Evolutionary conservation across 345 rosid species (phyloP).

Genomic region (Corymbia maculata): DNA sequence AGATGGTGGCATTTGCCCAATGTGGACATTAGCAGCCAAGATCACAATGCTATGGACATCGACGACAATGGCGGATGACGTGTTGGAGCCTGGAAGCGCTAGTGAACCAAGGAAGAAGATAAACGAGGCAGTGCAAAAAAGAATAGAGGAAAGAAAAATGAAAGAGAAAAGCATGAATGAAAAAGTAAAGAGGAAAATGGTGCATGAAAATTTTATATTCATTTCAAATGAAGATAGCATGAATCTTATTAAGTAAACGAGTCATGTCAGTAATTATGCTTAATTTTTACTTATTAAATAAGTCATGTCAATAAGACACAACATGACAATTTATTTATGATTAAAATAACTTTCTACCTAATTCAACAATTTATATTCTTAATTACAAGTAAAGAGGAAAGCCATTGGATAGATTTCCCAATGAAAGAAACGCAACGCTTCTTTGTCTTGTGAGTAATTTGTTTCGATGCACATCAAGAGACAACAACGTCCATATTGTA

Average conservation of each 20-base stretch:
- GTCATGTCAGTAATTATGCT: not conserved
- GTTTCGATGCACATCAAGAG: not conserved
- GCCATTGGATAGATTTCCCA: not conserved
- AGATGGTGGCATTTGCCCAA: not conserved
- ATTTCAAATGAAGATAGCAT: not conserved
- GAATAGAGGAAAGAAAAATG: not conserved
- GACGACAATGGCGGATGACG: not conserved
- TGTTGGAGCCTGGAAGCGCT: not conserved
- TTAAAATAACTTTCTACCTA: not conserved
- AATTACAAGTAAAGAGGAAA: not conserved
- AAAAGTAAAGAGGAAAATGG: not conserved
- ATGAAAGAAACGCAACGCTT: not conserved
- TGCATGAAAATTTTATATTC: not conserved
- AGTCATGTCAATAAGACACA: not conserved
- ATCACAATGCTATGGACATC: not conserved
- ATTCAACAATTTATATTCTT: not conserved
- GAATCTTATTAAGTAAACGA: not conserved
- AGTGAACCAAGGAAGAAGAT: not conserved
- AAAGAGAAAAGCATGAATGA: not conserved
- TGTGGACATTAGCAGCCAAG: not conserved
- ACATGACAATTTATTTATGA: not conserved
- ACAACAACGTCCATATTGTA: not conserved
- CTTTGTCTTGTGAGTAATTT: not conserved
- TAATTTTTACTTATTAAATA: not conserved
- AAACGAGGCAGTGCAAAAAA: not conserved